These are phyloP conservation scores for Didymella pomorum DNA, from an alignment of 2,329 filamentous ascomycete genomes.

Conservation along the genomic window DNA sequence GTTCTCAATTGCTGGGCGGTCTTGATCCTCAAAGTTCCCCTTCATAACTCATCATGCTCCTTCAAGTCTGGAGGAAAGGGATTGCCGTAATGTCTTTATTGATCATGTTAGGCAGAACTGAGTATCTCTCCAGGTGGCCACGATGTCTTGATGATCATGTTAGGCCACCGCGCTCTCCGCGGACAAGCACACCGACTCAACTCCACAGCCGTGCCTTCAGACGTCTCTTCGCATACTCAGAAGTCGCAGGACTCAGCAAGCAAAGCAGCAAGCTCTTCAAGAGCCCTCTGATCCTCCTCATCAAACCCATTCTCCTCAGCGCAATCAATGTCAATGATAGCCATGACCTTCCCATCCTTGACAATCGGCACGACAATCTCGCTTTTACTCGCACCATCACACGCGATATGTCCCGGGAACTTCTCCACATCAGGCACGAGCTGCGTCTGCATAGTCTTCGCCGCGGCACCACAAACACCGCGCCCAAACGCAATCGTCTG, in stretches of 20 bases:
- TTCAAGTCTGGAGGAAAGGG: neutral
- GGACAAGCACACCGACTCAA: neutral
- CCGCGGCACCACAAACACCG: constrained; percentile 79
- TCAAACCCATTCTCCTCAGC: constrained; percentile 72
- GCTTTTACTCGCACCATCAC: constrained; percentile 76
- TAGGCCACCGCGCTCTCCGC: constrained; percentile 8
- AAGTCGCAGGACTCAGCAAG: constrained; percentile 49
- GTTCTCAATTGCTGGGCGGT: neutral
- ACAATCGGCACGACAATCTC: constrained; percentile 83
- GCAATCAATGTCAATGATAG: constrained; percentile 84
- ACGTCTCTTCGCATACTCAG: neutral
- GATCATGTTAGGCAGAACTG: constrained; percentile 21
- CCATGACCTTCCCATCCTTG: constrained; percentile 64
- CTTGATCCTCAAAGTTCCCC: neutral
- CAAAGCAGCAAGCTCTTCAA: constrained; percentile 66
- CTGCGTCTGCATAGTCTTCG: constrained; percentile 67
- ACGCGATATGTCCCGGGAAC: constrained; percentile 84
- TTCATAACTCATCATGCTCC: neutral
- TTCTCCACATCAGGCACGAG: constrained; percentile 72
- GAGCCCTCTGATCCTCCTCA: constrained; percentile 67
- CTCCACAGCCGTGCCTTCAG: neutral
- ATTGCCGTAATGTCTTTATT: constrained; percentile 22
- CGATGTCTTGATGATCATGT: constrained; percentile 23
- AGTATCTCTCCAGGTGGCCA: constrained; percentile 3
- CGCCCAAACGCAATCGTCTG: constrained; percentile 76